phyloP scores from a whole-genome alignment of 1,284 basidiomycete species.

The Tylopilus orsonianus region DNA sequence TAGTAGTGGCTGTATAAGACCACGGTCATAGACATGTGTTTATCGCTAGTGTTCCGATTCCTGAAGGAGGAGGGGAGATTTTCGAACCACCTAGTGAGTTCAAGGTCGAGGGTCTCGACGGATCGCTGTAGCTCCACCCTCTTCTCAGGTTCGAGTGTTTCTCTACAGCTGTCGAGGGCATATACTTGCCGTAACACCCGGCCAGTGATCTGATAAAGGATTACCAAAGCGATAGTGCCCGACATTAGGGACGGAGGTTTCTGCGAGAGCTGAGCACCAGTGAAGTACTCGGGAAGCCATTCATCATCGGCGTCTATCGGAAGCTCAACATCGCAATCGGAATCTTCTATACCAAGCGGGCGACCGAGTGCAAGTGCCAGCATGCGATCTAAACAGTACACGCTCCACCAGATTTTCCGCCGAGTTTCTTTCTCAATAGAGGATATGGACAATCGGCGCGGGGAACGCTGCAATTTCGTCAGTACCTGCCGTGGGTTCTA shows the following conservation, averaged over 20 bases:
- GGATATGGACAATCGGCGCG: conserved; percentile 66
- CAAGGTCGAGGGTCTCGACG: conserved; percentile 75
- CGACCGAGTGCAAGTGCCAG: conserved; percentile 84
- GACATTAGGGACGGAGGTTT: conserved; percentile 71
- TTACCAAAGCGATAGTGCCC: conserved; percentile 73
- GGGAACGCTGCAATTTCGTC: conserved; percentile 62
- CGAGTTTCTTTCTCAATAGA: conserved; percentile 85
- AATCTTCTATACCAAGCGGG: conserved; percentile 76
- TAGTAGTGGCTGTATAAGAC: conserved; percentile 89
- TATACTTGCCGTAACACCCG: conserved; percentile 82
- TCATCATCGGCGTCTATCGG: conserved; percentile 83
- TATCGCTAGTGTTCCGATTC: conserved; percentile 65
- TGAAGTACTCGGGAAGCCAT: conserved; percentile 67
- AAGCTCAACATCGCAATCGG: conserved; percentile 79
- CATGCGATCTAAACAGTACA: conserved; percentile 87
- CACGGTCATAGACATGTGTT: conserved; percentile 84
- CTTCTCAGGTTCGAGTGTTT: conserved; percentile 70
- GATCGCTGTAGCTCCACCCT: conserved; percentile 68
- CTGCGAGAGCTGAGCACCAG: conserved; percentile 54
- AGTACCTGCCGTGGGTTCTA: conserved; percentile 7
- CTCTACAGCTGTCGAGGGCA: conserved; percentile 71
- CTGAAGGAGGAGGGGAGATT: conserved; percentile 73
- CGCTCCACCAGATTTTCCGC: conserved; percentile 88
- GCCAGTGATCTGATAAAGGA: conserved; percentile 80
- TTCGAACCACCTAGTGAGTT: conserved; percentile 80